A percentile compares a stretch with the other conserved stretches of the same genome.
phyloP scores from a whole-genome alignment of 306 rosid genomes.

The Datisca glomerata region DNA sequence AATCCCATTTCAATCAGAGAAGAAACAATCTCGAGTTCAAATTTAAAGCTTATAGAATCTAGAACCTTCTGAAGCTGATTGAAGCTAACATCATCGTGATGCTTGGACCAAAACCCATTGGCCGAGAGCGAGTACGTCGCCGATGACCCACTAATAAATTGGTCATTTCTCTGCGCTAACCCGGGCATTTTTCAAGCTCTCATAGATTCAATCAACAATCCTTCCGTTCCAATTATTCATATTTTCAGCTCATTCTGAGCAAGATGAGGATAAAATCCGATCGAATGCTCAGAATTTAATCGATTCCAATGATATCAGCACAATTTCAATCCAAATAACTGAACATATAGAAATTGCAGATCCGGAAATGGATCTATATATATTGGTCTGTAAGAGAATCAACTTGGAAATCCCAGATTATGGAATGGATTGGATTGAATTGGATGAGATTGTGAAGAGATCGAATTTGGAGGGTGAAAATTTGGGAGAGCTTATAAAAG shows the following conservation, averaged over 20 bases:
- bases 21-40: neutral
- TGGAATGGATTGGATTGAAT: slow-evolving; percentile 13
- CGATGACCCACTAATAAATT: slow-evolving; percentile 50
- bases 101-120: slow-evolving; percentile 84
- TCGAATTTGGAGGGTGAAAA: slow-evolving; percentile 17
- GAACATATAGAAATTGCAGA: slow-evolving; percentile 9
- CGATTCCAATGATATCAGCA: slow-evolving; percentile 17
- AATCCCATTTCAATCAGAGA: slow-evolving; percentile 12
- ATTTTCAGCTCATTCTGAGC: no score
- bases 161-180: slow-evolving; percentile 57
- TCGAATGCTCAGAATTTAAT: slow-evolving; percentile 12
- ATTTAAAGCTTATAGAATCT: no score
- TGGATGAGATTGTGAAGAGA: slow-evolving; percentile 11
- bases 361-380: slow-evolving; percentile 35
- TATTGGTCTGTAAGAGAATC: slow-evolving; percentile 16
- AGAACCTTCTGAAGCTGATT: slow-evolving; percentile 88
- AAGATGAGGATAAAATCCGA: slow-evolving; percentile 31
- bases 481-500: slow-evolving; percentile 27
- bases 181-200: slow-evolving; percentile 76
- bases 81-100: slow-evolving; percentile 50
- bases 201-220: slow-evolving; percentile 28
- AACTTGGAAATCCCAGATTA: slow-evolving; percentile 9
- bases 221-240: slow-evolving; percentile 21
- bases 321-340: slow-evolving; percentile 11
- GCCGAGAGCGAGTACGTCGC: slow-evolving; percentile 39